phyloP scores from a whole-genome alignment of 208 protist species.

The Acanthamoeba triangularis region DNA sequence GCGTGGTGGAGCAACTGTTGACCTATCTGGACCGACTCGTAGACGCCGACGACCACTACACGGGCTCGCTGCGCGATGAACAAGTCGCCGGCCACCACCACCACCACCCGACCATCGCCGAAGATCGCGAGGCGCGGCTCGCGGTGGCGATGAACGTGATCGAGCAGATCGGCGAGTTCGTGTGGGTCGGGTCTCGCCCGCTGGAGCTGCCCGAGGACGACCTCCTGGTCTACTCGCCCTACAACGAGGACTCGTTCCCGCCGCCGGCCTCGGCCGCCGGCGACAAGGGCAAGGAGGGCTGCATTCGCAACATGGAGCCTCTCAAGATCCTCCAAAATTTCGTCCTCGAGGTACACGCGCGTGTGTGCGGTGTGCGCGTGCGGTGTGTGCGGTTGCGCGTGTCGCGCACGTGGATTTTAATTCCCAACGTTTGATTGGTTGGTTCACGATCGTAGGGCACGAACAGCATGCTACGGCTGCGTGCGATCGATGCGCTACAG shows the following conservation, averaged over 20 bases:
- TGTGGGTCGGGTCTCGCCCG: slow-evolving; percentile 18
- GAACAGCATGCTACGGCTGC: slow-evolving; percentile 1
- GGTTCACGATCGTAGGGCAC: background rate
- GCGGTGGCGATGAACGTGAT: slow-evolving; percentile 29
- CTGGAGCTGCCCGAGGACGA: slow-evolving; percentile 19
- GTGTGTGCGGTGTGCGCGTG: background rate
- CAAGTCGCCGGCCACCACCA: background rate
- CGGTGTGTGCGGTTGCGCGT: too few species aligned
- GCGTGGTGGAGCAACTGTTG: slow-evolving; percentile 29
- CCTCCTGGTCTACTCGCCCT: slow-evolving; percentile 64
- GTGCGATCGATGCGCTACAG: slow-evolving; percentile 26
- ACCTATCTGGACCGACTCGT: background rate
- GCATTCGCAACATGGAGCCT: slow-evolving; percentile 48
- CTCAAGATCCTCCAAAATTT: slow-evolving; percentile 39
- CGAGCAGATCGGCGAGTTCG: slow-evolving; percentile 53
- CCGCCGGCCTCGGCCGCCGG: slow-evolving; percentile 28
- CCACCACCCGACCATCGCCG: background rate
- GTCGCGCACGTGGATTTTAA: background rate
- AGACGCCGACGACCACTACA: background rate
- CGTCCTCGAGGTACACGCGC: background rate
- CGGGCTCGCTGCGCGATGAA: too few species aligned
- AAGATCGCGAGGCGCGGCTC: background rate
- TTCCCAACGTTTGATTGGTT: background rate
- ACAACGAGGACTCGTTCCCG: slow-evolving; percentile 23
- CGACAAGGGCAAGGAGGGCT: slow-evolving; percentile 36